Conservation (phyloP, 495 filamentous ascomycete genomes). For the Lasiosphaeriaceae sp. region DNA sequence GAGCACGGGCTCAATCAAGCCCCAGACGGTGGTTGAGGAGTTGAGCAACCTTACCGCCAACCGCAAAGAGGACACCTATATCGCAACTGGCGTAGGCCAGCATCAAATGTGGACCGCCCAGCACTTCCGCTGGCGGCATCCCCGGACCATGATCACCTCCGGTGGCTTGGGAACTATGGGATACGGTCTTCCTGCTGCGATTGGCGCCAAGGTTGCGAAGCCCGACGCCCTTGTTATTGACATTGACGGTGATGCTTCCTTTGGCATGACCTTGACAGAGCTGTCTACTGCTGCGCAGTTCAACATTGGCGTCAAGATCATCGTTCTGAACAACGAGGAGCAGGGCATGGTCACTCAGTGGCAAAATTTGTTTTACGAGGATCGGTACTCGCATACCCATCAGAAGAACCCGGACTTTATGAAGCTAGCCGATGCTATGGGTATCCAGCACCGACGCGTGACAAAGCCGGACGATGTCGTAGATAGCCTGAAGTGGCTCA, state of each 20-base stretch:
- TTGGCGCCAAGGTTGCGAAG: constrained; percentile 87
- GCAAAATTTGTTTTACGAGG: constrained; percentile 90
- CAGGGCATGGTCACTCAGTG: constrained; percentile 97
- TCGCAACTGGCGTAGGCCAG: constrained; percentile 88
- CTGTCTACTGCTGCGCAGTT: constrained; percentile 87
- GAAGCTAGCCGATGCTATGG: constrained; percentile 81
- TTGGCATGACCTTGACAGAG: constrained; percentile 93
- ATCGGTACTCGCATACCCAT: constrained; percentile 88
- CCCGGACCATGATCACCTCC: constrained; percentile 85
- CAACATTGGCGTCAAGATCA: constrained; percentile 87
- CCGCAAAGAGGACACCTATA: constrained; percentile 75
- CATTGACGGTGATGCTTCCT: constrained; percentile 95
- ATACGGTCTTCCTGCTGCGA: constrained; percentile 85
- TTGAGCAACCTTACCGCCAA: constrained; percentile 69
- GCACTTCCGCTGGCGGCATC: constrained; percentile 86
- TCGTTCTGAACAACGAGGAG: constrained; percentile 93
- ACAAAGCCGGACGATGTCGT: constrained; percentile 67
- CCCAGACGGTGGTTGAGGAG: constrained; percentile 79
- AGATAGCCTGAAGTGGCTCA: constrained; percentile 80
- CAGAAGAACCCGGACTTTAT: constrained; percentile 86
- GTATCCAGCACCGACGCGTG: constrained; percentile 63
- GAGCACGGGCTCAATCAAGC: constrained; percentile 73
- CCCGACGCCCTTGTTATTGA: constrained; percentile 86
- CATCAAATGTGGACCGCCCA: constrained; percentile 98
- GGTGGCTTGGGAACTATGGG: constrained; percentile 96